Percentiles rank a stretch among this genome's conserved stretches.
phyloP scores from a whole-genome alignment of 768 basidiomycete species.

The Serpula lacrymans region DNA sequence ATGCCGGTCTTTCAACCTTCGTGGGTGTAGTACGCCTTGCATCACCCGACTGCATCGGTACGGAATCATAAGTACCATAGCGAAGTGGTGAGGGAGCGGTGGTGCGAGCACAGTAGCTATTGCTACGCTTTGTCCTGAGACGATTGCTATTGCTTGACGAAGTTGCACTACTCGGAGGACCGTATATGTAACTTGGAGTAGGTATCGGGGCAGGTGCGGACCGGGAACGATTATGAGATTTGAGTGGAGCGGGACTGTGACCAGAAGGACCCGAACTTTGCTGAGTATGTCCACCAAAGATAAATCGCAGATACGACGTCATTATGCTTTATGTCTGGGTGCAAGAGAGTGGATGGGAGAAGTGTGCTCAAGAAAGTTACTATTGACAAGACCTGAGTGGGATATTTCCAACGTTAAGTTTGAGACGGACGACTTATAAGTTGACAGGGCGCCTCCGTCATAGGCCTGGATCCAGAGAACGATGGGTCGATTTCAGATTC shows the following conservation, averaged over 20 bases:
- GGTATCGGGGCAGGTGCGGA: slow-evolving; percentile 37
- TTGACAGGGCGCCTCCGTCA: slow-evolving; percentile 9
- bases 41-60: slow-evolving; percentile 23
- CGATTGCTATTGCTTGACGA: slow-evolving; percentile 36
- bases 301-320: slow-evolving; percentile 49
- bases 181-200: slow-evolving; percentile 40
- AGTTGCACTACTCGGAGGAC: slow-evolving; percentile 25
- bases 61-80: slow-evolving; percentile 33
- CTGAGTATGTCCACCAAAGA: slow-evolving; percentile 35
- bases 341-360: slow-evolving; percentile 9
- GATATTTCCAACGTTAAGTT: slow-evolving; percentile 4
- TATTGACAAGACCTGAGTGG: slow-evolving; percentile 11
- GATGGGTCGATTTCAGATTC: slow-evolving; percentile 17
- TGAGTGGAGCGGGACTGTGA: slow-evolving; percentile 27
- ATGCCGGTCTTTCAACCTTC: slow-evolving; percentile 30
- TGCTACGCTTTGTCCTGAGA: slow-evolving; percentile 35
- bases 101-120: slow-evolving; percentile 35
- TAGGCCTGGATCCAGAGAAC: slow-evolving; percentile 18
- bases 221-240: slow-evolving; percentile 41
- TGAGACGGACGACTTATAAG: slow-evolving; percentile 17
- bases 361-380: slow-evolving; percentile 5
- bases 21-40: slow-evolving; percentile 30
- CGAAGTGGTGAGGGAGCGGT: slow-evolving; percentile 40
- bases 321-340: slow-evolving; percentile 26
- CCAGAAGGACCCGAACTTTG: slow-evolving; percentile 17